Conservation (phyloP, 2,329 filamentous ascomycete genomes). For the Verticillium zaregamsianum region DNA sequence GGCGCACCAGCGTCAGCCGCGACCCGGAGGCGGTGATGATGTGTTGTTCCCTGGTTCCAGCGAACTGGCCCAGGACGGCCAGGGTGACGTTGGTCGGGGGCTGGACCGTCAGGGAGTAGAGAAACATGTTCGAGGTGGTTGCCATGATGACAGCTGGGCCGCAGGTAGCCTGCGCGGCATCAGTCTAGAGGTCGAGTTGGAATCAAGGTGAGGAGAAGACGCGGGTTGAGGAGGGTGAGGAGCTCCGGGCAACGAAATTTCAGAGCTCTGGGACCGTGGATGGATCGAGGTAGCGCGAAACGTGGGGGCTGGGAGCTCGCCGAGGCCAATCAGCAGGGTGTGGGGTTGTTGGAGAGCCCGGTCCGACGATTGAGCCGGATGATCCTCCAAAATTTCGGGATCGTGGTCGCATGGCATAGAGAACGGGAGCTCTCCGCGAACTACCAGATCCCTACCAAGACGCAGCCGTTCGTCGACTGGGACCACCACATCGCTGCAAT, state of each 20-base stretch:
- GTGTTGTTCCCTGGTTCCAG: slow-evolving; percentile 94
- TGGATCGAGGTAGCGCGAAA: background rate
- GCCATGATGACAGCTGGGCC: slow-evolving; percentile 66
- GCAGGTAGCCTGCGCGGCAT: slow-evolving; percentile 49
- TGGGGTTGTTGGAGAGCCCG: background rate
- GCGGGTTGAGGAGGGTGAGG: background rate
- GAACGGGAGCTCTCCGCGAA: background rate
- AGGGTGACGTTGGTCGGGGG: slow-evolving; percentile 84
- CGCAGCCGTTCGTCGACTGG: background rate
- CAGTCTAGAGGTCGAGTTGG: slow-evolving; percentile 8
- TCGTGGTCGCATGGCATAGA: background rate
- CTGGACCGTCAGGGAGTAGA: slow-evolving; percentile 96
- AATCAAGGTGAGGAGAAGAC: background rate
- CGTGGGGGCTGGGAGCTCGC: background rate
- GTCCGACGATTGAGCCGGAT: background rate
- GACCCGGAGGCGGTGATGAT: slow-evolving; percentile 93
- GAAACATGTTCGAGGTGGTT: slow-evolving; percentile 96
- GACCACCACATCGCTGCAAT: slow-evolving; percentile 5
- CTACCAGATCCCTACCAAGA: background rate
- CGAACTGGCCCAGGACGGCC: slow-evolving; percentile 91
- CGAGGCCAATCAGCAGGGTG: background rate
- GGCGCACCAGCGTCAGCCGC: slow-evolving; percentile 79
- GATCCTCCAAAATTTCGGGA: slow-evolving; percentile 12
- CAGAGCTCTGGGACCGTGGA: background rate
- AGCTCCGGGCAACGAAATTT: slow-evolving; percentile 2